These are phyloP conservation scores for Phellinidium pouzarii DNA, from an alignment of 1,284 basidiomycete species.

Conservation along the genomic window DNA sequence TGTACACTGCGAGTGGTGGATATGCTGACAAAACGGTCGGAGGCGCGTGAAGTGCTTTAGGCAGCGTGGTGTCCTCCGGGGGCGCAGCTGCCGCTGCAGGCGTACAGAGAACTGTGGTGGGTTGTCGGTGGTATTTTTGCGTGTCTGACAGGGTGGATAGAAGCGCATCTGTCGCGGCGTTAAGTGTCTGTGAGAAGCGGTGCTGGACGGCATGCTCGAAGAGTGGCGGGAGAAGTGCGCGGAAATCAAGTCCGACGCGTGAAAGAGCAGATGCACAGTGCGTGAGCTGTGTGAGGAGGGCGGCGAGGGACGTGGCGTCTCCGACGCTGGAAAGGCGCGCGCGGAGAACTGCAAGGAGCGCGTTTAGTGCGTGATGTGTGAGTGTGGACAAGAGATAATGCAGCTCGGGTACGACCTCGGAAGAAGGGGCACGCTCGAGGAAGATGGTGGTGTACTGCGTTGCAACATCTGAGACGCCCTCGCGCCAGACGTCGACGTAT, in stretches of 20 bases:
- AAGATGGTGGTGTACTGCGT: constrained; percentile 89
- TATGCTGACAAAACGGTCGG: constrained; percentile 66
- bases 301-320: constrained; percentile 66
- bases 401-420: constrained; percentile 18
- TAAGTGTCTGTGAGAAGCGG: constrained; percentile 28
- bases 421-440: constrained; percentile 48
- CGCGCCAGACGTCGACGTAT: constrained; percentile 89
- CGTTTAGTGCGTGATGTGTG: constrained; percentile 30
- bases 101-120: constrained; percentile 13
- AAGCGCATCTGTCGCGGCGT: constrained; percentile 11
- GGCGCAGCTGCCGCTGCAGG: constrained; percentile 8
- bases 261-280: constrained; percentile 91
- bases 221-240: constrained; percentile 52
- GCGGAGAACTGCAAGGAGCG: constrained; percentile 50
- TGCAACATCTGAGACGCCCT: constrained; percentile 87
- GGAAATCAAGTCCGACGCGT: constrained; percentile 86
- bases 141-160: constrained; percentile 9
- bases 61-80: constrained; percentile 8
- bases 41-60: constrained; percentile 42
- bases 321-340: constrained; percentile 38
- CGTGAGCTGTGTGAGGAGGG: constrained; percentile 84
- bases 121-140: constrained; percentile 13
- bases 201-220: constrained; percentile 35
- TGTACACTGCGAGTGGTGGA: constrained; percentile 68
- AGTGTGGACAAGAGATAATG: constrained; percentile 52